Conservation (phyloP, 176 grass and related monocot genomes). For the Carex kokanica region DNA sequence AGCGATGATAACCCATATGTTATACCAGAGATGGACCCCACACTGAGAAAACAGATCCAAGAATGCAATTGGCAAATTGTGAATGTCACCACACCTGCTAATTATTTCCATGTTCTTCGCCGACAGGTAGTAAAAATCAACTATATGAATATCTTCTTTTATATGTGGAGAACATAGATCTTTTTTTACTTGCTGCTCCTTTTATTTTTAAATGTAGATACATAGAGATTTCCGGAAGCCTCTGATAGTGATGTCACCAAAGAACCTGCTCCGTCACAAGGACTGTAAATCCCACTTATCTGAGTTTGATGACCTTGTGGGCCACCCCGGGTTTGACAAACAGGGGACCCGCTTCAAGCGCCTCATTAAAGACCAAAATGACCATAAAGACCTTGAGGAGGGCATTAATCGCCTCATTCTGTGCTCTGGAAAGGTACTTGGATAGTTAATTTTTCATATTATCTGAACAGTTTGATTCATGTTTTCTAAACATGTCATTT, state of each 20-base stretch:
- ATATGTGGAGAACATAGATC: not conserved
- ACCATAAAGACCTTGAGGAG: slow-evolving; percentile 78
- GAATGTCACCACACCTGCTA: slow-evolving; percentile 94
- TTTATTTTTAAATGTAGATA: slow-evolving; percentile 42
- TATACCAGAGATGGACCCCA: slow-evolving; percentile 95
- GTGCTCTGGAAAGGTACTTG: slow-evolving; percentile 81
- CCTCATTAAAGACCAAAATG: slow-evolving; percentile 79
- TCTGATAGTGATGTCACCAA: slow-evolving; percentile 77
- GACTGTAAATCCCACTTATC: slow-evolving; percentile 91
- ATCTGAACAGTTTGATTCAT: not conserved
- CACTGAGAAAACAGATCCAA: slow-evolving; percentile 89
- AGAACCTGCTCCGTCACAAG: slow-evolving; percentile 91
- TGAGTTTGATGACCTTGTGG: slow-evolving; percentile 85
- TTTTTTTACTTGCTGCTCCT: not conserved
- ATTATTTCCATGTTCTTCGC: slow-evolving; percentile 92
- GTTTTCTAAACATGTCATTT: not conserved
- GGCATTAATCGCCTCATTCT: slow-evolving; percentile 75
- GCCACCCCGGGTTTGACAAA: slow-evolving; percentile 88
- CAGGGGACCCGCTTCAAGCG: slow-evolving; percentile 96
- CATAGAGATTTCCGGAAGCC: slow-evolving; percentile 90
- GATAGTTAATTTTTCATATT: not conserved
- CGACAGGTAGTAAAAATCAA: slow-evolving; percentile 51
- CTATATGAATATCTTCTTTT: not conserved
- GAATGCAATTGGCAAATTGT: slow-evolving; percentile 95
- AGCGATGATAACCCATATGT: slow-evolving; percentile 91